Base-by-base conservation (phyloP, 225 moss, liverwort and hornwort species). In the Bryoerythrophyllum caledonicum region DNA sequence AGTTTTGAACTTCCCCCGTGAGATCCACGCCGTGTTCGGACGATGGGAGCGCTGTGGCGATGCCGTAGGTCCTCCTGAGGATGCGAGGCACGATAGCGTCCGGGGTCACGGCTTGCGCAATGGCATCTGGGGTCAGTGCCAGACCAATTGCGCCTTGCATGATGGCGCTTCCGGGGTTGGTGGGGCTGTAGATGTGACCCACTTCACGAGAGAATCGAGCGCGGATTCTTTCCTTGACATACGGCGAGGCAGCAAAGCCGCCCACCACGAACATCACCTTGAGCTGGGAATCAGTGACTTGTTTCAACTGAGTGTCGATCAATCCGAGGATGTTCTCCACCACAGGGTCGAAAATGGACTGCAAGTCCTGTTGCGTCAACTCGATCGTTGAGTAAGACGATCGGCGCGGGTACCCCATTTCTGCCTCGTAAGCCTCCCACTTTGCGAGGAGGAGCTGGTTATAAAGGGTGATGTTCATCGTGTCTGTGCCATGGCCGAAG, bases 231-330 rank as follows among this genome's bases (percentile, higher is more conserved):
- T 44, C 54, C 73, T 80, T 77, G 37, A 86, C 9, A 27, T 83
- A 83, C 1, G 80, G 79, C 43, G 67, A 76, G 14, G 49, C 72
- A 19, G 76, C 65, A 20, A 86, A 86, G 3, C 77, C 86, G 4
- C 83, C 88, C 15, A 85, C 82, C 11, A 79, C 75, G 41, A 88
- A 74, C 46, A 88, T 83, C 26, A 72, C 75, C 40, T 78, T 74
- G 54, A 85, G 17, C 17, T 17, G 25, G 55, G 70, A 76, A 1
- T n/a, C 0, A 37, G 7, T 37, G 37, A 25, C 53, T 23, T 26
- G 77, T 7, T 64, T 10, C 12, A 76, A 1, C 55, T 80, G 63
- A 27, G 52, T 16, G 11, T 46, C 67, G 34, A 87, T 82, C 38
- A 82, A 57, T 3, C 23, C 25, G 26, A 88, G 55, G 37, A 80